A percentile compares a stretch with the other conserved stretches of the same genome.
Conservation (phyloP, 2,329 filamentous ascomycete genomes). For the Phyllachora maydis region DNA sequence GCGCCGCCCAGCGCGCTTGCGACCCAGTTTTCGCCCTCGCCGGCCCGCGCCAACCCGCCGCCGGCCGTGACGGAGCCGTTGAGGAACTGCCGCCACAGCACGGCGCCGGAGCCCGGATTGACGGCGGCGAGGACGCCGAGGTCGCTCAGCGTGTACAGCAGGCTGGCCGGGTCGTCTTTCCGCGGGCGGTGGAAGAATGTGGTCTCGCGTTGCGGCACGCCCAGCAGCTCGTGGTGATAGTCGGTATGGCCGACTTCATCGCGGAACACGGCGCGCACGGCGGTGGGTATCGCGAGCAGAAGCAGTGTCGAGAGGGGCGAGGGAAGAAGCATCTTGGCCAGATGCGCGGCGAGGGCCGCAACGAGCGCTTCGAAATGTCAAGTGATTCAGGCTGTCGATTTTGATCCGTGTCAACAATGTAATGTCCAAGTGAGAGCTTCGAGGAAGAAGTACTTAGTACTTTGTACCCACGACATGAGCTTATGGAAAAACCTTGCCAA, state of each 20-base stretch:
- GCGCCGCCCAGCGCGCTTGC: conserved; percentile 50
- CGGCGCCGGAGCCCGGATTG: conserved; percentile 64
- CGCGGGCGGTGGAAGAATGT: conserved; percentile 91
- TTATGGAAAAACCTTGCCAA: too few species aligned
- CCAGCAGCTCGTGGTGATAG: conserved; percentile 80
- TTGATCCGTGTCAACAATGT: too few species aligned
- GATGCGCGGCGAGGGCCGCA: conserved; percentile 3
- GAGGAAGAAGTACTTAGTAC: too few species aligned
- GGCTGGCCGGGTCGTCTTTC: conserved; percentile 60
- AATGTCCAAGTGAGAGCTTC: too few species aligned
- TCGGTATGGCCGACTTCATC: conserved; percentile 88
- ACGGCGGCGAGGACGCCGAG: conserved; percentile 68
- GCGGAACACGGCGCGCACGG: conserved; percentile 51
- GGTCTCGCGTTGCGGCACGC: conserved; percentile 58
- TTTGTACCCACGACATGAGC: too few species aligned
- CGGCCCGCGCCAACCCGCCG: conserved; percentile 30
- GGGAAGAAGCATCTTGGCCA: conserved; percentile 3
- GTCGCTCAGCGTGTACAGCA: conserved; percentile 83
- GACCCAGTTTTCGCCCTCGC: conserved; percentile 60
- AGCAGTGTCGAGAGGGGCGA: conserved; percentile 7
- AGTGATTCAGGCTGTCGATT: too few species aligned
- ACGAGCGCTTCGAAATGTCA: too few species aligned
- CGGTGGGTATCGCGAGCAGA: conserved; percentile 20
- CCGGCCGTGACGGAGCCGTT: conserved; percentile 24
- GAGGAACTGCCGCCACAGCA: conserved; percentile 74